Percentiles rank a stretch among this genome's conserved stretches.
Evolutionary conservation across 768 basidiomycete genomes (phyloP).

Genomic region (Ramaria rubella): DNA sequence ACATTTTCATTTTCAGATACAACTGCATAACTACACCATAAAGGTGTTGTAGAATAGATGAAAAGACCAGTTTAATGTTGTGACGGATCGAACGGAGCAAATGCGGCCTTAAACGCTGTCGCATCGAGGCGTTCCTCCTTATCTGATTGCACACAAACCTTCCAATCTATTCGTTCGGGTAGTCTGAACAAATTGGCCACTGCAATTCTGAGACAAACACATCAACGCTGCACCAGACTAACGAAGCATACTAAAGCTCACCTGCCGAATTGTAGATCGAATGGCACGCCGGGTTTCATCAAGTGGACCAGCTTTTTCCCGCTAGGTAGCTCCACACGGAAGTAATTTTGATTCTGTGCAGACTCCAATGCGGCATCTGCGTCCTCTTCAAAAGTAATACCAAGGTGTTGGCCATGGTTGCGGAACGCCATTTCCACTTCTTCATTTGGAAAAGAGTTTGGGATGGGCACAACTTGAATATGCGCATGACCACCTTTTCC

Average conservation of each 20-base stretch:
- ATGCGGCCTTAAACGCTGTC: conserved; percentile 76
- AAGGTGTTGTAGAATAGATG: background rate
- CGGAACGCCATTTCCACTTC: conserved; percentile 63
- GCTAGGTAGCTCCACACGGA: conserved; percentile 84
- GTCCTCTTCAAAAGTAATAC: conserved; percentile 72
- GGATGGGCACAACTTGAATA: conserved; percentile 79
- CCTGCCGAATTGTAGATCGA: conserved; percentile 93
- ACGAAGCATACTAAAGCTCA: conserved; percentile 31
- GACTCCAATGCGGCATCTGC: conserved; percentile 43
- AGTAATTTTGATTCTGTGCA: conserved; percentile 67
- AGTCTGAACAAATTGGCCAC: conserved; percentile 69
- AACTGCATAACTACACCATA: too few relatives aligned
- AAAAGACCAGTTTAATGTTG: background rate
- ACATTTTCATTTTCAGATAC: too few relatives aligned
- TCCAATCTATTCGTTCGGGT: conserved; percentile 87
- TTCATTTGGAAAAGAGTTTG: conserved; percentile 49
- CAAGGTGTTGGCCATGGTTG: conserved; percentile 56
- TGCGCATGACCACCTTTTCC: conserved; percentile 93
- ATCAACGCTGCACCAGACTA: background rate
- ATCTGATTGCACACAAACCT: conserved; percentile 73
- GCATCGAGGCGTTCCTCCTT: conserved; percentile 84
- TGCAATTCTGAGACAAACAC: conserved; percentile 55
- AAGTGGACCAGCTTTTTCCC: conserved; percentile 83
- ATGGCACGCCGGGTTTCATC: conserved; percentile 69
- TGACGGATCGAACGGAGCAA: conserved; percentile 63